Conservation (phyloP, 2,329 filamentous ascomycete species). For the Colletotrichum ledebouriae region DNA sequence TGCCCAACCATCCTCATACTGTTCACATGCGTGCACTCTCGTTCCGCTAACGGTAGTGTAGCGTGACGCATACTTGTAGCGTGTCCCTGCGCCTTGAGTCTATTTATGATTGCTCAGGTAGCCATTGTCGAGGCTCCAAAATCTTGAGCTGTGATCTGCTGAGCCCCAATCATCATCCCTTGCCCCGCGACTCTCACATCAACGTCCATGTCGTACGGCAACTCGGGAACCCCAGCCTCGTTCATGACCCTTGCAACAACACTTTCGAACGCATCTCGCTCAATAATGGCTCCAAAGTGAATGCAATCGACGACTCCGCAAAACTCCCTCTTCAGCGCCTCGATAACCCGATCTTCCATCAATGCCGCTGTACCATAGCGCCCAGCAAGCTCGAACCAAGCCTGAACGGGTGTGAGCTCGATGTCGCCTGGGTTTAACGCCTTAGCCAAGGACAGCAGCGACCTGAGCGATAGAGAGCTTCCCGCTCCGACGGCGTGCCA, state of each 20-base stretch:
- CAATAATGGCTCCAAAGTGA: slow-evolving; percentile 62
- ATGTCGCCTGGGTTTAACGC: slow-evolving; percentile 57
- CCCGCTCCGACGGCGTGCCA: slow-evolving; percentile 52
- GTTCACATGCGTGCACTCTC: too few species aligned
- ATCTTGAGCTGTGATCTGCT: slow-evolving; percentile 19
- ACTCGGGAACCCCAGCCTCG: slow-evolving; percentile 38
- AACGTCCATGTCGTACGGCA: slow-evolving; percentile 32
- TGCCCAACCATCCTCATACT: too few species aligned
- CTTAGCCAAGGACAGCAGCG: slow-evolving; percentile 60
- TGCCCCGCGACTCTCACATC: not conserved
- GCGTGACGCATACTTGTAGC: too few species aligned
- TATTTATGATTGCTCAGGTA: not conserved
- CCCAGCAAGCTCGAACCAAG: slow-evolving; percentile 66
- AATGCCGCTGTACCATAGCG: slow-evolving; percentile 56
- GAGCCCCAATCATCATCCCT: not conserved
- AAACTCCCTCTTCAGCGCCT: slow-evolving; percentile 57
- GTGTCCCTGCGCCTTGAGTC: not conserved
- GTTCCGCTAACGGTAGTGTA: too few species aligned
- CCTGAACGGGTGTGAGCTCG: slow-evolving; percentile 66
- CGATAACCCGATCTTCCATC: slow-evolving; percentile 52
- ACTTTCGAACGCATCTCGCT: slow-evolving; percentile 61
- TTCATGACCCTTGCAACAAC: slow-evolving; percentile 58
- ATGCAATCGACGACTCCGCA: slow-evolving; percentile 60
- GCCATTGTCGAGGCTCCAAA: too few species aligned
- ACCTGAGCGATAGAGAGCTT: slow-evolving; percentile 56